phyloP scores from a whole-genome alignment of 2,329 filamentous ascomycete species.

The Alternaria incomplexa region DNA sequence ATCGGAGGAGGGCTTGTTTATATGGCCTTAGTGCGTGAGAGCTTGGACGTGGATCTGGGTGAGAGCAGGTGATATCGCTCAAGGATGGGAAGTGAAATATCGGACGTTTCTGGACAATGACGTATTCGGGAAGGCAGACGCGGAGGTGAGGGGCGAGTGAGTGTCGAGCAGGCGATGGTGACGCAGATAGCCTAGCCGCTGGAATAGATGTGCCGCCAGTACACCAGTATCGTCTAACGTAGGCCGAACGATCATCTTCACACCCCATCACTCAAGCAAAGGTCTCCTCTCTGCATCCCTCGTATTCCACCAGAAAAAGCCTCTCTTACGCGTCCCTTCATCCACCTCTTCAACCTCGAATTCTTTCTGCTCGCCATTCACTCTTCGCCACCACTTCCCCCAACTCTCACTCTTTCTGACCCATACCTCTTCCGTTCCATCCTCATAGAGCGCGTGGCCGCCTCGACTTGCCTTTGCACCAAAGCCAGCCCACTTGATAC shows the following conservation, averaged over 20 bases:
- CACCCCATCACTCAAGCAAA: slow-evolving; percentile 17
- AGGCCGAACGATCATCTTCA: not conserved
- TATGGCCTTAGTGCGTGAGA: not conserved
- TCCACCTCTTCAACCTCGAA: slow-evolving; percentile 35
- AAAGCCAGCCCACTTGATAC: slow-evolving; percentile 17
- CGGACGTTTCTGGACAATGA: not conserved
- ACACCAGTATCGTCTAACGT: not conserved
- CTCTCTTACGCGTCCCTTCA: slow-evolving; percentile 31
- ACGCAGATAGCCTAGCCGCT: not conserved
- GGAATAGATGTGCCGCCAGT: not conserved
- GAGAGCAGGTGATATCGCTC: not conserved
- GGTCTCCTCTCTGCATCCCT: slow-evolving; percentile 26
- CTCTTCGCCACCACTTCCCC: slow-evolving; percentile 36
- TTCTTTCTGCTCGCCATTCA: slow-evolving; percentile 27
- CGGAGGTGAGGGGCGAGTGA: not conserved
- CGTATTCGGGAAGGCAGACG: not conserved
- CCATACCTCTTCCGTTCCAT: slow-evolving; percentile 39
- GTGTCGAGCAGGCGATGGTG: not conserved
- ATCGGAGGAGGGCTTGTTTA: not conserved
- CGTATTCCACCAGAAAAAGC: slow-evolving; percentile 29
- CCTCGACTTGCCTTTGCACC: slow-evolving; percentile 27
- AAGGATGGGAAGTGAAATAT: not conserved
- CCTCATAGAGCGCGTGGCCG: slow-evolving; percentile 36
- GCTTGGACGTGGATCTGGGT: not conserved
- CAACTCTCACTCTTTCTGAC: slow-evolving; percentile 37